These are phyloP conservation scores for Ceratocystis smalleyi DNA, from an alignment of 2,329 filamentous ascomycete species.

Conservation along the genomic window DNA sequence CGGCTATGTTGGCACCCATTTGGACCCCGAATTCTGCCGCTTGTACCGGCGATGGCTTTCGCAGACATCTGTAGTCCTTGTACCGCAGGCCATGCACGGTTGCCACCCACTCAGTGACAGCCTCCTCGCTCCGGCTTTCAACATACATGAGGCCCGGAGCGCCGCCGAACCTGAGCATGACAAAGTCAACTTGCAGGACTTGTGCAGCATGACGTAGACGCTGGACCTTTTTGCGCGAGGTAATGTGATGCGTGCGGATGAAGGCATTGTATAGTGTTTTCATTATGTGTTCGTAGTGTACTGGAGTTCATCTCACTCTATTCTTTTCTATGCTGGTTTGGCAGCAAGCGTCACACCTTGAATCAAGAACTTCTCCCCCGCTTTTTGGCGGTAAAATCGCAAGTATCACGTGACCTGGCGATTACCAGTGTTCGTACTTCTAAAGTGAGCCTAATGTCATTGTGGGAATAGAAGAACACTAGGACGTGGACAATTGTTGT, in stretches of 20 bases:
- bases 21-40: background rate
- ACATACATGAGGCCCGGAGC: conserved; percentile 68
- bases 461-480: no score
- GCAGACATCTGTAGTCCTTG: conserved; percentile 54
- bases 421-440: no score
- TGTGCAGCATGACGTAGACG: conserved; percentile 47
- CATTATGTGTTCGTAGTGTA: background rate
- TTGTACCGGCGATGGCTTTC: conserved; percentile 30
- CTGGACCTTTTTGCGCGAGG: conserved; percentile 55
- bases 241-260: conserved; percentile 69
- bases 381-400: background rate
- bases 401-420: background rate
- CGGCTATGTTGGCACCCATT: background rate
- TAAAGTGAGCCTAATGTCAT: no score
- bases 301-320: background rate
- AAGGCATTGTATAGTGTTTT: conserved; percentile 33
- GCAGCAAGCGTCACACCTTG: no score
- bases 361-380: background rate
- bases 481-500: background rate
- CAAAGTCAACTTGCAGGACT: conserved; percentile 39
- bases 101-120: conserved; percentile 48
- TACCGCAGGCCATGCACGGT: conserved; percentile 50
- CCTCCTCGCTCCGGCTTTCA: conserved; percentile 38
- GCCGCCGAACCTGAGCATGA: conserved; percentile 51
- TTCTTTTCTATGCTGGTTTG: background rate